Conservation (phyloP, 257 asterid species). For the Gentiana macrophylla region DNA sequence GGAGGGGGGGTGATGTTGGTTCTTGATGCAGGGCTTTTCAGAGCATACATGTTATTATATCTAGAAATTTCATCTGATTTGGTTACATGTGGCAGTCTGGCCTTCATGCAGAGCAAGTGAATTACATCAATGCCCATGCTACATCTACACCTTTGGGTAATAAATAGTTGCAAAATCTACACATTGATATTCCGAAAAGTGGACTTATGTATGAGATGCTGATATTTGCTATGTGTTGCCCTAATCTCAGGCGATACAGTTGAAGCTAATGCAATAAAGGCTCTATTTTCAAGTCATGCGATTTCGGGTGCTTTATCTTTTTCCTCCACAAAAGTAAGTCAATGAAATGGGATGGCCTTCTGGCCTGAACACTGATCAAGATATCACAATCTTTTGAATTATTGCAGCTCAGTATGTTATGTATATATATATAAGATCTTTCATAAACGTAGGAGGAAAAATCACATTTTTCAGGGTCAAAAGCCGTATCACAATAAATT, state of each 20-base stretch:
- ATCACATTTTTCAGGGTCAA: too few species aligned
- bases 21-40: too few species aligned
- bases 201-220: neutral
- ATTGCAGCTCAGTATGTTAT: too few species aligned
- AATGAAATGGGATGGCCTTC: too few species aligned
- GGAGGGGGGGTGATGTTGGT: neutral
- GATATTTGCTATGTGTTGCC: slow-evolving; percentile 1
- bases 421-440: too few species aligned
- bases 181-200: slow-evolving; percentile 5
- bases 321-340: slow-evolving; percentile 80
- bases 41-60: neutral
- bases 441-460: too few species aligned
- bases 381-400: too few species aligned
- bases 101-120: slow-evolving; percentile 67
- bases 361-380: too few species aligned
- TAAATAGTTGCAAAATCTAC: slow-evolving; percentile 3
- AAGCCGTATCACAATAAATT: too few species aligned
- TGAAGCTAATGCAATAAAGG: slow-evolving; percentile 84
- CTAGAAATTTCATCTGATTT: neutral
- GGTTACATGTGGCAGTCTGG: slow-evolving; percentile 55
- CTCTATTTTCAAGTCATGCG: slow-evolving; percentile 56
- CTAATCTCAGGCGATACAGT: slow-evolving; percentile 61
- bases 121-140: slow-evolving; percentile 91
- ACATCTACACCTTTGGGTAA: slow-evolving; percentile 96
- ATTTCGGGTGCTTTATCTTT: slow-evolving; percentile 58